Evolutionary conservation across 192 early-diverging fungal species (phyloP).

Genomic region (Allomyces javanicus): DNA sequence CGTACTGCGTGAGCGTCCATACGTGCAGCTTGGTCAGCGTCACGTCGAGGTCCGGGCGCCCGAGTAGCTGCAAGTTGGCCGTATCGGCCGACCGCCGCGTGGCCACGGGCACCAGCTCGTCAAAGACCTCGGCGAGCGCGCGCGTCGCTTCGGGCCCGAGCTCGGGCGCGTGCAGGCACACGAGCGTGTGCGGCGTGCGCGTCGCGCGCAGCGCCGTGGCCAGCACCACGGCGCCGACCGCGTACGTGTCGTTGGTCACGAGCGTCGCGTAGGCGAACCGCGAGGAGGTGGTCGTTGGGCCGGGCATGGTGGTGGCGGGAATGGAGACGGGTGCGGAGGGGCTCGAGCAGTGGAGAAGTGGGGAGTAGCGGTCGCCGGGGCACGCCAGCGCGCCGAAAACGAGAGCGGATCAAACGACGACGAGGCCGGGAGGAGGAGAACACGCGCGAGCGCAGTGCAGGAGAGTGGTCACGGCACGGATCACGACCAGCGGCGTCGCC

Average conservation of each 20-base stretch:
- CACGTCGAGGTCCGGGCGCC: conserved; percentile 73
- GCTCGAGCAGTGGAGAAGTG: too few relatives aligned
- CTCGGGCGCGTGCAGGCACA: conserved; percentile 45
- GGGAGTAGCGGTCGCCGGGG: too few relatives aligned
- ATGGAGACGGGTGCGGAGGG: too few relatives aligned
- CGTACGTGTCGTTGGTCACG: conserved; percentile 66
- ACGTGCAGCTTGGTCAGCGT: conserved; percentile 83
- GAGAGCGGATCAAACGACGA: too few relatives aligned
- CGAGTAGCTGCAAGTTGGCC: conserved; percentile 48
- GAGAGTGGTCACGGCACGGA: too few relatives aligned
- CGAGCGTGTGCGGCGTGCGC: conserved; percentile 36
- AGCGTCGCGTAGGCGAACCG: conserved; percentile 57
- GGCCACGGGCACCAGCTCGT: conserved; percentile 49
- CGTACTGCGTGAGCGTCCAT: conserved; percentile 52
- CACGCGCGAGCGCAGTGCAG: too few relatives aligned
- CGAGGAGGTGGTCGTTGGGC: too few relatives aligned
- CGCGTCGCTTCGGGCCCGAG: conserved; percentile 26
- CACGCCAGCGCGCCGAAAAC: too few relatives aligned
- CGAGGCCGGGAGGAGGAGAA: too few relatives aligned
- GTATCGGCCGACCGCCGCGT: conserved; percentile 32
- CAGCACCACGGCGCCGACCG: conserved; percentile 63
- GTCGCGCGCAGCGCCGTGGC: conserved; percentile 49
- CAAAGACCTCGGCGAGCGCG: conserved; percentile 38
- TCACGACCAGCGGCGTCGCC: too few relatives aligned
- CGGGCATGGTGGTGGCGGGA: too few relatives aligned